Evolutionary conservation across 345 rosid genomes (phyloP).

Genomic region (Bruguiera sexangula): DNA sequence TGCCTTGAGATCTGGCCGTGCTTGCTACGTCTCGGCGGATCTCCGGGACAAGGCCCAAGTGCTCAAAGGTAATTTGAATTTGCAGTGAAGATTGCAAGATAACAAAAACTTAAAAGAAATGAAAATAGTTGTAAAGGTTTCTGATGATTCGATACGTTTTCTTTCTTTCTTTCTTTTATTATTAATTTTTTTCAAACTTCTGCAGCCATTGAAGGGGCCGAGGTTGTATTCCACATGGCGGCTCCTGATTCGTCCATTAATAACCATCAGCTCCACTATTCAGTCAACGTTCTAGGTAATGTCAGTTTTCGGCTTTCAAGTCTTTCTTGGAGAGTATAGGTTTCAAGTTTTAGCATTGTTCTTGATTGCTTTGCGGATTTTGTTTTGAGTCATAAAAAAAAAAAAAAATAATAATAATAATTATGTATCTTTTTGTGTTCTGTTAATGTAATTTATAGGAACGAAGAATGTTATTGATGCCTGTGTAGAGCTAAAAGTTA

Average conservation of each 20-base stretch:
- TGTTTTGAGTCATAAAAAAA: no score
- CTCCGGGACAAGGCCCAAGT: constrained; percentile 75
- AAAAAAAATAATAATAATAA: no score
- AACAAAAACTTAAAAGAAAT: no score
- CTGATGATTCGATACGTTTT: no score
- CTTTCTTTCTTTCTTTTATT: no score
- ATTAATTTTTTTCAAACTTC: not conserved
- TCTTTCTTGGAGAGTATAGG: not conserved
- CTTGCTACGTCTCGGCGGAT: constrained; percentile 57
- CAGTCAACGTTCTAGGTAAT: constrained; percentile 86
- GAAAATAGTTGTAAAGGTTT: no score
- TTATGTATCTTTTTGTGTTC: not conserved
- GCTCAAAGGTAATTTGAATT: constrained; percentile 46
- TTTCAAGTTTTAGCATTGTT: not conserved
- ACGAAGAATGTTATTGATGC: constrained; percentile 83
- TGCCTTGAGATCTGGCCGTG: constrained; percentile 67
- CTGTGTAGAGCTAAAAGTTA: constrained; percentile 66
- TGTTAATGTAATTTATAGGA: constrained; percentile 35
- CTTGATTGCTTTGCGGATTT: not conserved
- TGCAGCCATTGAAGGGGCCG: constrained; percentile 68
- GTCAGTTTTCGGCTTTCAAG: not conserved
- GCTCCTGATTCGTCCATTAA: constrained; percentile 95
- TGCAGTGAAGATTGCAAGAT: not conserved
- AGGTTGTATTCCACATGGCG: constrained; percentile 93
- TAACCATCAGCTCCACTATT: constrained; percentile 65